Conservation (phyloP, 257 asterid genomes). For the Catharanthus roseus region DNA sequence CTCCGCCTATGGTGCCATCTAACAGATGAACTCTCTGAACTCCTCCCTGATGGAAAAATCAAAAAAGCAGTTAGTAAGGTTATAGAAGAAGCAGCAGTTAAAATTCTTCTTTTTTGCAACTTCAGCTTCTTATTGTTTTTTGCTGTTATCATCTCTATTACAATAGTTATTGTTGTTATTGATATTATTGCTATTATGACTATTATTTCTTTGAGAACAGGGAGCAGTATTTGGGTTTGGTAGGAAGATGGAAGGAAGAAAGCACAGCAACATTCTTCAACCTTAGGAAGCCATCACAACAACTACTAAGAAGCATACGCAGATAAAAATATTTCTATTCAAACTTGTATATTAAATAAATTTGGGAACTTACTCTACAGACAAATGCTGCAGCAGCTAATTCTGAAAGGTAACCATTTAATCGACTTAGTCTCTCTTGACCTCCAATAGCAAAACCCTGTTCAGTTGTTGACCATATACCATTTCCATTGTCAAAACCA, state of each 20-base stretch:
- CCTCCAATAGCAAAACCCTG: conserved; percentile 98
- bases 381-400: conserved; percentile 98
- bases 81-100: not conserved
- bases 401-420: conserved; percentile 85
- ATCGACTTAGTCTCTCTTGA: conserved; percentile 78
- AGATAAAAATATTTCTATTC: too few species aligned
- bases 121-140: not conserved
- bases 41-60: conserved; percentile 63
- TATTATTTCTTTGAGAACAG: not conserved
- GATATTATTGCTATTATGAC: not conserved
- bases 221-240: not conserved
- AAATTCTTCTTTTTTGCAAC: too few species aligned
- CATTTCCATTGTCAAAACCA: conserved; percentile 87
- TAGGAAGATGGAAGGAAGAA: not conserved
- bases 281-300: not conserved
- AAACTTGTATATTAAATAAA: not conserved
- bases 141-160: not conserved
- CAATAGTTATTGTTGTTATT: too few species aligned
- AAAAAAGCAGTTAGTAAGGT: not conserved
- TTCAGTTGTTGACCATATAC: conserved; percentile 73
- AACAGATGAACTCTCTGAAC: conserved; percentile 90
- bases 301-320: not conserved
- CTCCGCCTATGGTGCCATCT: conserved; percentile 93
- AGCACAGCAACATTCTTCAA: not conserved
- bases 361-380: conserved; percentile 61